A percentile compares a stretch with the other conserved stretches of the same genome.
phyloP scores from a whole-genome alignment of 176 grass and related monocot species.

The Oryza meyeriana region DNA sequence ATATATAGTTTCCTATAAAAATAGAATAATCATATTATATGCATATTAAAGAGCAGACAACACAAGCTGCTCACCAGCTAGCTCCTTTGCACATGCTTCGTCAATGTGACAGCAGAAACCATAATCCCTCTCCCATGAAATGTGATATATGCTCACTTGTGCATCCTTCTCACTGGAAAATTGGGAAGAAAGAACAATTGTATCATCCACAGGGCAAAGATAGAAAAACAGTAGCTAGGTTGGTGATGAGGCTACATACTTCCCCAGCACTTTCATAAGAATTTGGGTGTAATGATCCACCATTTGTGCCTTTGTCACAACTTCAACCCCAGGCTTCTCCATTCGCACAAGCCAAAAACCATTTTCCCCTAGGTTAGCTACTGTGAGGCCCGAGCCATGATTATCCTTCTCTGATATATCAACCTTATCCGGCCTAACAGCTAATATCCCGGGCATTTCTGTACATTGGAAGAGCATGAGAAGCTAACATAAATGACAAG shows the following conservation, averaged over 20 bases:
- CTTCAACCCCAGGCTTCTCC: slow-evolving; percentile 75
- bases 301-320: slow-evolving; percentile 86
- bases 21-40: neutral
- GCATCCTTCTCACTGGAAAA: slow-evolving; percentile 80
- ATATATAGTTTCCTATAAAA: neutral
- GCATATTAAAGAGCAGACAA: neutral
- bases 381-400: neutral
- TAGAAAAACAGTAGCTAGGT: neutral
- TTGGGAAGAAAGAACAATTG: neutral
- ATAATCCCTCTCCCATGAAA: slow-evolving; percentile 83
- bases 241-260: slow-evolving; percentile 50
- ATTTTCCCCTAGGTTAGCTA: slow-evolving; percentile 41
- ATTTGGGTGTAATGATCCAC: slow-evolving; percentile 78
- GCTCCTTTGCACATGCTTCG: slow-evolving; percentile 52
- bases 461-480: slow-evolving; percentile 17
- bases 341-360: slow-evolving; percentile 76
- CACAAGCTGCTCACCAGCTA: slow-evolving; percentile 56
- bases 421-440: slow-evolving; percentile 50
- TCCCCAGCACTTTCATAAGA: slow-evolving; percentile 73
- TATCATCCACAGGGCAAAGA: neutral
- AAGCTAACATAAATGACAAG: slow-evolving; percentile 12
- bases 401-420: slow-evolving; percentile 41
- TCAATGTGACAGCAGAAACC: slow-evolving; percentile 91
- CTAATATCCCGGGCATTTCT: slow-evolving; percentile 56
- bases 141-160: slow-evolving; percentile 82